Evolutionary conservation across 768 basidiomycete genomes (phyloP), one percentile per base, ranked within the genome.

Genomic region (Kwoniella sp.): DNA sequence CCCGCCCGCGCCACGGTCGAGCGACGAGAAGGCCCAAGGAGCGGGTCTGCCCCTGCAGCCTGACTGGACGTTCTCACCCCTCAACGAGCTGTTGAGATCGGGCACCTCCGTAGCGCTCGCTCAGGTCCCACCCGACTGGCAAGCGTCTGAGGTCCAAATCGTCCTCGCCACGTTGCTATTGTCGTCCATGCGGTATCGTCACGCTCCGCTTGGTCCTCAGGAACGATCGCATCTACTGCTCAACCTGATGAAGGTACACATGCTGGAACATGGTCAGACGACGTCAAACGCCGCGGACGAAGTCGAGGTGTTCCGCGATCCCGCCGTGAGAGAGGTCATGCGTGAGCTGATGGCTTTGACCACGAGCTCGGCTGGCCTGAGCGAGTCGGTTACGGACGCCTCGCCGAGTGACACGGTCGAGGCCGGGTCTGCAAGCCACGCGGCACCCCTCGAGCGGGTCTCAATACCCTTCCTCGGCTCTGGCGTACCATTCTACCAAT

Each of bases 241-340:
- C 61, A 81, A 79, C 17, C 86, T 89, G 58, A 92, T 95, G 88
- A 88, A 88, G 59, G 82, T 95, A 14, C 90, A 89, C 75, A 92
- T 95, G 90, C 82, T 98, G 25, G 92, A 98, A 71, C 88, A 93
- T 67, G 88, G 82, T 1, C 84, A 88, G 60, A 65, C 47, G 29
- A 38, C 38, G 26, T 37, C 28, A n/a, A 53, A 56, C 23, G 22
- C 53, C 29, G 40, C 49, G 2, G 32, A 44, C 17, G 62, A 61
- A 31, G 51, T 46, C 12, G 69, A 70, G 33, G 57, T 95, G 2
- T 98, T 88, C 74, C 78, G 89, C n/a, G 88, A 95, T 73, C 59
- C 58, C 1, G 65, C 79, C 5, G 84, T 95, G 2, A 78, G 76
- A 22, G 74, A 63, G 4, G 70, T 36, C 9, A 45, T 56, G 43